A percentile compares a stretch with the other conserved stretches of the same genome.
These are phyloP conservation scores for Tetrahymena elliotti DNA, from an alignment of 73 alveolate genomes.

Conservation along the genomic window DNA sequence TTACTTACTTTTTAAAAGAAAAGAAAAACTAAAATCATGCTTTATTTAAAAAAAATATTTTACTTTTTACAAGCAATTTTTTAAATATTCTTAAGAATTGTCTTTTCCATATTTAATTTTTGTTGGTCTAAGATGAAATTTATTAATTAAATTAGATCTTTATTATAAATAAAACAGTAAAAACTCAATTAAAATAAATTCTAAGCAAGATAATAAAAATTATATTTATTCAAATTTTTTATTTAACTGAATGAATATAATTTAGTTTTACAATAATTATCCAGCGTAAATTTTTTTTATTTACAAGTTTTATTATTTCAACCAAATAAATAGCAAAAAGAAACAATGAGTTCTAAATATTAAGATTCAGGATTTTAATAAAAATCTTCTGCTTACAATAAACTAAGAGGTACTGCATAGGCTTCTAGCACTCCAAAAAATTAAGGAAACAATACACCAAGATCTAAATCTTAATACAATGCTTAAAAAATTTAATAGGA, in stretches of 20 bases:
- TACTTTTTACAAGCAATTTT: too few relatives aligned
- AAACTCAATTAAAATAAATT: not conserved
- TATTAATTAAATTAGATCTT: not conserved
- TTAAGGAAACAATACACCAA: not conserved
- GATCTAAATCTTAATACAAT: not conserved
- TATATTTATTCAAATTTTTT: not conserved
- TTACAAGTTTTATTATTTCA: not conserved
- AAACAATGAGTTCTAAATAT: not conserved
- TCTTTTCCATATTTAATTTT: not conserved
- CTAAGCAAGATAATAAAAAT: not conserved
- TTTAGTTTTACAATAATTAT: not conserved
- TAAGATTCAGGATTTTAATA: not conserved
- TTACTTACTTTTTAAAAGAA: too few relatives aligned
- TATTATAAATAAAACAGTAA: not conserved
- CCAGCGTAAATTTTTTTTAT: not conserved
- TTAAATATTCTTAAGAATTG: too few relatives aligned
- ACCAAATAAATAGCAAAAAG: not conserved
- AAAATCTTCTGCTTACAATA: not conserved
- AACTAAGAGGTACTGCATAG: not conserved
- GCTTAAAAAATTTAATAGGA: not conserved
- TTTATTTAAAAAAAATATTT: too few relatives aligned
- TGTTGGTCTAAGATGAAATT: not conserved
- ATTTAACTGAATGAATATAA: not conserved
- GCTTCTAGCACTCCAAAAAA: not conserved
- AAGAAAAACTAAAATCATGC: too few relatives aligned